Evolutionary conservation across 2,329 filamentous ascomycete genomes (phyloP), one percentile per base, ranked within the genome.

Genomic region (Fusarium foetens): DNA sequence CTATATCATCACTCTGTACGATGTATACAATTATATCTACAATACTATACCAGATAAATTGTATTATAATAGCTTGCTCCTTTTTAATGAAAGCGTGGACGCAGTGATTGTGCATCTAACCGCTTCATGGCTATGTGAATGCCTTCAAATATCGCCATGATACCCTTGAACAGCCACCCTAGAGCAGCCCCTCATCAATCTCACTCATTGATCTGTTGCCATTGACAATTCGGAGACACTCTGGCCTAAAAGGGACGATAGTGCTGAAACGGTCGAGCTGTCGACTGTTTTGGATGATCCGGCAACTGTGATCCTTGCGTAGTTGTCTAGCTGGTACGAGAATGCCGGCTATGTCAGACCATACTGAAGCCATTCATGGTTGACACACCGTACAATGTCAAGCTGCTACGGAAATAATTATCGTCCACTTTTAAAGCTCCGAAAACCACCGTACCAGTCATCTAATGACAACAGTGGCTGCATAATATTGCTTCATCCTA

Each of bases 291-390:
- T 52, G 41, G 48, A 39, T 58, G 31, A 46, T 52, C 54, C 53
- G 41, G 68, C 42, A 49, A 38, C 29, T 46, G 6, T 33, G 31
- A 59, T 57, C 65, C 71, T 55, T 66, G 60, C 45, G 31, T 60
- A 45, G 29, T 41, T 55, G 55, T 48, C 49, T 42, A 27, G 21
- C 64, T 76, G 66, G 63, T 70, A 76, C 74, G 74, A 75, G 39
- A 54, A 46, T 63, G 41, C 41, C 19, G 48, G 53, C 27, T n/a
- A 42, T 58, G 72, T 76, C 75, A 72, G 63, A 16, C 71, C 72
- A 76, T 61, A 13, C 58, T 71, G 63, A 66, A 68, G 65, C 71
- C 71, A 76, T 75, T 49, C 48, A 31, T 35, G 43, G 48, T 23
- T 62, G 33, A n/a, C 29, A 53, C 35, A 68, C 65, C 61, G 51